Base-by-base conservation (phyloP, 257 asterid species). In the Euphrasia confusa region DNA sequence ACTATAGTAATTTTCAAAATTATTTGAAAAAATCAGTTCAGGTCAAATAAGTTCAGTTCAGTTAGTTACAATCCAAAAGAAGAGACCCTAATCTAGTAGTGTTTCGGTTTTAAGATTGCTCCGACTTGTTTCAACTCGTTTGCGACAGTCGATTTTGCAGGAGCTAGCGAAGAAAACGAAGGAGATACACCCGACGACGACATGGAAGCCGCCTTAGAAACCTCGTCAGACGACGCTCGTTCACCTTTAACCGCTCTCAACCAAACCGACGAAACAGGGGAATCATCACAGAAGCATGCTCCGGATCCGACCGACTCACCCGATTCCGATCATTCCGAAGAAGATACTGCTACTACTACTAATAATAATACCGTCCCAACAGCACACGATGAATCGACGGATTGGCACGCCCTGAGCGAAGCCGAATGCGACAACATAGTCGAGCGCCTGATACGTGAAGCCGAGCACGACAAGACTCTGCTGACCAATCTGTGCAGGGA, bases 401-500 rank as follows among this genome's bases (percentile, higher is more conserved):
- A 77, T 17, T 84, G 81, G 56, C 50, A 71, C 35, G 72, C 62
- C 35, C 49, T 73, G 32, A 68, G 62, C 55, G 78, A 77, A n/a
- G 61, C 74, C 35, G 95, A 88, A 74, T 87, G 86, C 33, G 95
- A 90, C 77, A 68, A 65, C 54, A 40, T 61, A n/a, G 57, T 80
- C 64, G 84, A 83, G 37, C 63, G 65, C 56, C 74, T 90, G 57
- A 82, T 66, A 67, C 77, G 78, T 6, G 89, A 88, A 80, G 68
- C 81, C 62, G 87, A 83, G 48, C 75, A 75, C 27, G 90, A 86
- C 15, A 69, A 52, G 55, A 76, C 26, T 56, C 68, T 68, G 72
- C 64, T 88, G 72, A 82, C 67, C 60, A 72, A 81, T 47, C 69
- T 91, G 15, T 84, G 79, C 75, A 84, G 76, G 72, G 98, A 91